Evolutionary conservation across 495 filamentous ascomycete genomes (phyloP).

Genomic region (Pyronema domesticum): DNA sequence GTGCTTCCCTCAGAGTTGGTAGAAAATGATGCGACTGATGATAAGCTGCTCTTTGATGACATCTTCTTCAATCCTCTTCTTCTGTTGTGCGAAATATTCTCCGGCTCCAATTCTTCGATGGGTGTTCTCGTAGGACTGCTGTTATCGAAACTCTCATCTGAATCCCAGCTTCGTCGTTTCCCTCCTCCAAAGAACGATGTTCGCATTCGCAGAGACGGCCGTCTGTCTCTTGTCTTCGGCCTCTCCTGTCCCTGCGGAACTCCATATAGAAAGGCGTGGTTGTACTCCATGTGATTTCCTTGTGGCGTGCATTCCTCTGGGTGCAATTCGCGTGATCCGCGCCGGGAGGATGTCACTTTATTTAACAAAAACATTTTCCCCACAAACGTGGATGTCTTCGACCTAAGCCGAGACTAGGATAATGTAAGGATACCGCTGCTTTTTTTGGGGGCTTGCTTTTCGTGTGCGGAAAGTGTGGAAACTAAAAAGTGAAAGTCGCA

Average conservation of each 20-base stretch:
- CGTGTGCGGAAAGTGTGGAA: background rate
- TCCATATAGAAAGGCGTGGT: background rate
- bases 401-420: constrained; percentile 1
- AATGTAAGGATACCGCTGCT: background rate
- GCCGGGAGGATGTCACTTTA: constrained; percentile 14
- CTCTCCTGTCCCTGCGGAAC: background rate
- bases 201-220: constrained; percentile 17
- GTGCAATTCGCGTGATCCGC: constrained; percentile 11
- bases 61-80: constrained; percentile 19
- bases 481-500: background rate
- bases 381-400: background rate
- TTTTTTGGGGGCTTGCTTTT: background rate
- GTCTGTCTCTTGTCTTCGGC: constrained; percentile 15
- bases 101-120: constrained; percentile 8
- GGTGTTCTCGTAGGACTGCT: background rate
- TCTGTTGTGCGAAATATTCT: constrained; percentile 8
- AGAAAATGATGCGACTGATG: constrained; percentile 3
- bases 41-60: constrained; percentile 19
- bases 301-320: constrained; percentile 12
- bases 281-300: constrained; percentile 12
- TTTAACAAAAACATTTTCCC: constrained; percentile 12
- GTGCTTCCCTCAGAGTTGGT: background rate
- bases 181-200: constrained; percentile 17
- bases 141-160: background rate
- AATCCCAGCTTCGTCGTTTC: constrained; percentile 16